Base-by-base conservation (phyloP, 2,329 filamentous ascomycete species). In the Phaeosphaeria sp. region DNA sequence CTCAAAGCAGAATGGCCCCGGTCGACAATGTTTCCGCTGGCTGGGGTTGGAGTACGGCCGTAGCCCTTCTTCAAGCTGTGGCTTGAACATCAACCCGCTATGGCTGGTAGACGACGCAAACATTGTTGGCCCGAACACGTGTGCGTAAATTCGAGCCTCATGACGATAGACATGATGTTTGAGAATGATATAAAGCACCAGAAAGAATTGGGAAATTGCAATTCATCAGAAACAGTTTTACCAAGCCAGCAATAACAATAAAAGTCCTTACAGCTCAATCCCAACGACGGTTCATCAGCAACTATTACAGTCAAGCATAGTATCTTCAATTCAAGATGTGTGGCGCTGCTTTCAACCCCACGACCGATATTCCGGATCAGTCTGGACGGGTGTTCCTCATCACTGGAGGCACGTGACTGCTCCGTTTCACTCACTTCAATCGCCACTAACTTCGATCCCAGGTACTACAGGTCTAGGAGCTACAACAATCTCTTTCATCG, bases 301-400 rank as follows among this genome's bases (percentile, higher is more conserved):
- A 27, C 9, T 9, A 27, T 27, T 3, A 36, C n/a, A n/a, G n/a
- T n/a, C n/a, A 11, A 36, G 13, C 6, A 36, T 36, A 36, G 11
- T 15, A 3, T 36, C 30, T 36, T 36, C 6, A 3, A 13, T 3
- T 15, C 1, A 54, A 7, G 17, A 54, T 54, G 51, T 21, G 46
- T 9, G 51, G 27, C 15, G 13, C 50, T 48, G 22, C 36, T 7
- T 60, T 57, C 43, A 47, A 63, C 13, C 61, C 61, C 6, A 43
- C 30, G 18, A 54, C 27, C 10, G 54, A 48, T 17, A 58, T 65
- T 11, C 55, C 57, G 3, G 47, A 57, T 20, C 51, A 56, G 15
- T 44, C 46, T 41, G 60, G 60, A 7, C n/a, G 41, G 17, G 55
- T 59, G 6, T 56, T 60, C 47, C 39, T 64, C 21, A 55, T 66